Conservation (phyloP, 2,329 filamentous ascomycete genomes). For the Aspergillus unguis region DNA sequence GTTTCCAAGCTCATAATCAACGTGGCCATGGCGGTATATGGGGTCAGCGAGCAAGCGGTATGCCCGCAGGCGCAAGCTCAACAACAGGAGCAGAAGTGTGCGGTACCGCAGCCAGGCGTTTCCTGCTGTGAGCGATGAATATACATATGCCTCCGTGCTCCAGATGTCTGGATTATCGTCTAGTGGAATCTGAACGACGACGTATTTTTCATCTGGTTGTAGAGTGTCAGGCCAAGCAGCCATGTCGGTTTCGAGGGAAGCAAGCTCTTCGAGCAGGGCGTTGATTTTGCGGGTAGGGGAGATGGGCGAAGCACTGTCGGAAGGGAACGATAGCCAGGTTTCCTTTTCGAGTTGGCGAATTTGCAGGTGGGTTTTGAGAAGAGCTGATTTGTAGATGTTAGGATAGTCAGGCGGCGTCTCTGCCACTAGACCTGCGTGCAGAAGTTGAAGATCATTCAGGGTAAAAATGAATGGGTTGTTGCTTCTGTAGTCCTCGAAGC, state of each 20-base stretch:
- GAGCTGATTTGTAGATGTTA: conserved; percentile 3
- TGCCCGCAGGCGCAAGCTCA: conserved; percentile 5
- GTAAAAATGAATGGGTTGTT: conserved; percentile 4
- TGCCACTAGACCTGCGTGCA: background rate
- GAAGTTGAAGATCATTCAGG: conserved; percentile 2
- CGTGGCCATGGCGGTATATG: background rate
- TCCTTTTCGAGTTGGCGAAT: background rate
- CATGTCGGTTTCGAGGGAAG: conserved; percentile 1
- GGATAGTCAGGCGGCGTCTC: background rate
- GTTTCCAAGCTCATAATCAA: background rate
- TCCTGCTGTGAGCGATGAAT: conserved; percentile 1
- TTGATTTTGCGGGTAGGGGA: background rate
- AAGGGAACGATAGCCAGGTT: background rate
- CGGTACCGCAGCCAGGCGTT: conserved; percentile 9
- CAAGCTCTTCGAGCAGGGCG: background rate
- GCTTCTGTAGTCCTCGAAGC: conserved; percentile 2
- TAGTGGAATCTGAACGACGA: conserved; percentile 1
- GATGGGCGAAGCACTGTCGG: background rate
- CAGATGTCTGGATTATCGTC: background rate
- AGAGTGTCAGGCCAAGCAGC: conserved; percentile 1
- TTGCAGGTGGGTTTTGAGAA: conserved; percentile 5
- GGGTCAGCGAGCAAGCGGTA: background rate
- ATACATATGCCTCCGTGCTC: conserved; percentile 1
- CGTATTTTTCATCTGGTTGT: background rate
- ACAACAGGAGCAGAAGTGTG: conserved; percentile 2